Evolutionary conservation across 805 yeast species (phyloP).

Genomic region (Spathaspora girioi): DNA sequence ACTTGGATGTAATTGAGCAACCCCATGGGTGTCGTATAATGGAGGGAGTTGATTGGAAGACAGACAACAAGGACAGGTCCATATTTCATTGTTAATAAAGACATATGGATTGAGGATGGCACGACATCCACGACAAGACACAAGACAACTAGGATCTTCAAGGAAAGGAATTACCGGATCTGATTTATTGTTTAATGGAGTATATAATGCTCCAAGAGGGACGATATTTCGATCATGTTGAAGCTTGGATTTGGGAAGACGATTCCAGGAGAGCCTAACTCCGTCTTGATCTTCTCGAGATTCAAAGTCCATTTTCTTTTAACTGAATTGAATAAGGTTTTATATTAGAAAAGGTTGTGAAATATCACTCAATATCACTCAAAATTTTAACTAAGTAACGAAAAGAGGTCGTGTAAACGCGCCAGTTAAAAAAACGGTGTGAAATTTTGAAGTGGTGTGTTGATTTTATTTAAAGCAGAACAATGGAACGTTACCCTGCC

Average conservation of each 20-base stretch:
- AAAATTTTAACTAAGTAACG: no score
- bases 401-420: background rate
- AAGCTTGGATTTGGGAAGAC: constrained; percentile 50
- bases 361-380: no score
- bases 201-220: constrained; percentile 56
- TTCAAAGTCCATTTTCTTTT: constrained; percentile 40
- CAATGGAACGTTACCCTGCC: background rate
- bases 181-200: constrained; percentile 51
- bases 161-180: constrained; percentile 19
- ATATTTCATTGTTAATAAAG: constrained; percentile 29
- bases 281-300: constrained; percentile 69
- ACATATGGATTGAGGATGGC: constrained; percentile 54
- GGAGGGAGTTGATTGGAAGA: constrained; percentile 41
- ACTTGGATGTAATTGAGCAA: constrained; percentile 27
- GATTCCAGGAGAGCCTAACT: constrained; percentile 72
- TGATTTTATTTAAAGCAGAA: background rate
- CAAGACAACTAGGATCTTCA: constrained; percentile 32
- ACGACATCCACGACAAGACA: constrained; percentile 51
- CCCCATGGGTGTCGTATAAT: constrained; percentile 13
- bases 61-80: constrained; percentile 60
- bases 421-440: no score
- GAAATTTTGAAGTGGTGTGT: background rate
- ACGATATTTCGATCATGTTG: constrained; percentile 51
- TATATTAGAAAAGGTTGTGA: no score
- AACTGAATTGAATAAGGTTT: no score